phyloP scores from a whole-genome alignment of 192 early-diverging fungal species.

The Backusella liffmaniae region DNA sequence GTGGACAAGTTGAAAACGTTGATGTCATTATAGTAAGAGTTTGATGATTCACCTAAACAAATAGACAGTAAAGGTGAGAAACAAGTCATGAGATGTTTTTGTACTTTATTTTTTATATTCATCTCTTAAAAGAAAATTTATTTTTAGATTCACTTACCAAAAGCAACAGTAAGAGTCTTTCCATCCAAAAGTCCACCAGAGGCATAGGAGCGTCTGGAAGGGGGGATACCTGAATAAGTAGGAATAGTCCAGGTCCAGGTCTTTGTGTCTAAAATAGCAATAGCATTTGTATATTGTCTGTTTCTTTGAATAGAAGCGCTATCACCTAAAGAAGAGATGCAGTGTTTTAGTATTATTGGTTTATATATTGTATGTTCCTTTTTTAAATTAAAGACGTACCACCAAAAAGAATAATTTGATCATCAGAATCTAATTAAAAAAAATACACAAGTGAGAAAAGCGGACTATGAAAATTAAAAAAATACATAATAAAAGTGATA shows the following conservation, averaged over 20 bases:
- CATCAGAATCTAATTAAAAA: constrained; percentile 18
- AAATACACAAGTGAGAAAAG: neutral
- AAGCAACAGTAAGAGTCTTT: constrained; percentile 24
- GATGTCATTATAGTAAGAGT: constrained; percentile 35
- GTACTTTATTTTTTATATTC: neutral
- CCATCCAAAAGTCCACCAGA: constrained; percentile 24
- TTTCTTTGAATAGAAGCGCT: neutral
- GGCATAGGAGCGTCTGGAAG: constrained; percentile 30
- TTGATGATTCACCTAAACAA: constrained; percentile 25
- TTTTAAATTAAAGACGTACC: constrained; percentile 22
- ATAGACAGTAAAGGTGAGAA: neutral
- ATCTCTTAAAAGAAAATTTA: neutral
- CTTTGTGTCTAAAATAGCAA: constrained; percentile 30
- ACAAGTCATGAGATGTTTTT: neutral
- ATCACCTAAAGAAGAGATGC: constrained; percentile 7
- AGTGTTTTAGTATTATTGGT: neutral
- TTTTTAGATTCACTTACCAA: constrained; percentile 24
- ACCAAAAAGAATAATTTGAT: constrained; percentile 32
- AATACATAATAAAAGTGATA: constrained; percentile 5
- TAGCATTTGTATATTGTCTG: constrained; percentile 21
- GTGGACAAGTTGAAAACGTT: constrained; percentile 16
- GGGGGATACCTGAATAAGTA: constrained; percentile 19
- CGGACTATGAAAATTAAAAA: neutral
- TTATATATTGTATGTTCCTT: neutral
- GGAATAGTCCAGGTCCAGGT: constrained; percentile 32